Evolutionary conservation across 768 basidiomycete genomes (phyloP).

Genomic region (Tulasnella calospora): DNA sequence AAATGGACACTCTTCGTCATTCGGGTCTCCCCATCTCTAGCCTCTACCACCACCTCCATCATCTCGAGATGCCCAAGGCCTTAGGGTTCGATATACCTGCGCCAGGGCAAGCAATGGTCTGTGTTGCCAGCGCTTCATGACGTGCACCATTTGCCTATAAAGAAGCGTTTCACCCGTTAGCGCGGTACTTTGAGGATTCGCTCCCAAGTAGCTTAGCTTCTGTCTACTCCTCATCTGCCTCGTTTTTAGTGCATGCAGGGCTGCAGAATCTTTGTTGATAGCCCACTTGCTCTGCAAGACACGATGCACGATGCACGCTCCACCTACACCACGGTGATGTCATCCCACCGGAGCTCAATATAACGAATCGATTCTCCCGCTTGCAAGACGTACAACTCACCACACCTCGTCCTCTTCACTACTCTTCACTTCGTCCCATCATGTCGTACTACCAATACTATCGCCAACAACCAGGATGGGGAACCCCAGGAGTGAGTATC

Average conservation of each 20-base stretch:
- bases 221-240: neutral
- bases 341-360: neutral
- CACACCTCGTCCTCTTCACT: neutral
- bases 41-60: neutral
- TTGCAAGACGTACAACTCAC: neutral
- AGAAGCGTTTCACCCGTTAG: neutral
- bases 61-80: neutral
- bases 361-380: neutral
- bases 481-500: constrained; percentile 22
- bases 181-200: neutral
- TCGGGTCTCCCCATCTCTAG: neutral
- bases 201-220: neutral
- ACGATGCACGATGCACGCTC: neutral
- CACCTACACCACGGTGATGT: neutral
- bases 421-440: neutral
- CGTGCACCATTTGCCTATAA: neutral
- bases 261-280: neutral
- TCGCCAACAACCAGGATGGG: constrained; percentile 26
- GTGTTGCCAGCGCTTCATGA: neutral
- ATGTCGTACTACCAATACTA: neutral
- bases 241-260: neutral
- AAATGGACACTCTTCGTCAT: neutral
- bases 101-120: neutral
- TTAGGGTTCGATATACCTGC: neutral
- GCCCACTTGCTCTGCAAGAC: neutral